phyloP scores from a whole-genome alignment of 345 rosid genomes.

The Camelina hispida region DNA sequence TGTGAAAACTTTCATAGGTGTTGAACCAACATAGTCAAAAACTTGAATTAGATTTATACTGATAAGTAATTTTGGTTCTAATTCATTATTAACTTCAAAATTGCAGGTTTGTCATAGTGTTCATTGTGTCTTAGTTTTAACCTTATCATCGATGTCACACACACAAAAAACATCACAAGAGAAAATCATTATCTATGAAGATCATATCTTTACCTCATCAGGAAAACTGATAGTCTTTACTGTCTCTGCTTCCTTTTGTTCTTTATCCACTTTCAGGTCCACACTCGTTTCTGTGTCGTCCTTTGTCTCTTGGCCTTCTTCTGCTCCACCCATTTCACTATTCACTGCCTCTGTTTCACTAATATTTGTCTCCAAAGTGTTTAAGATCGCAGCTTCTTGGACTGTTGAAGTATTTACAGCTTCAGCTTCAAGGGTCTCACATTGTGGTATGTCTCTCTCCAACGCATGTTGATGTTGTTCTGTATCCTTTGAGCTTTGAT shows the following conservation, averaged over 20 bases:
- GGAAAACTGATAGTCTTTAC: constrained; percentile 40
- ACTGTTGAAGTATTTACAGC: not conserved
- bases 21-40: not conserved
- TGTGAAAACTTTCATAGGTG: not conserved
- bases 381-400: not conserved
- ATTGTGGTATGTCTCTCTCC: constrained; percentile 17
- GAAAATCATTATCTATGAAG: not conserved
- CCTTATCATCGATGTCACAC: not conserved
- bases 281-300: not conserved
- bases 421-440: constrained; percentile 31
- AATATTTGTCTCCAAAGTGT: not conserved
- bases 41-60: not conserved
- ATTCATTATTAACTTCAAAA: not conserved
- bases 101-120: not conserved
- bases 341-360: not conserved
- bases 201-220: constrained; percentile 50
- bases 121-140: not conserved
- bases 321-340: not conserved
- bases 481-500: constrained; percentile 12
- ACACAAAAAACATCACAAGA: not conserved
- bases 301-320: not conserved
- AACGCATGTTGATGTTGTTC: constrained; percentile 15
- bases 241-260: constrained; percentile 31
- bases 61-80: not conserved
- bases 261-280: constrained; percentile 34